phyloP scores from a whole-genome alignment of 1,139 yeast genomes.

The Geotrichum carabidarum region DNA sequence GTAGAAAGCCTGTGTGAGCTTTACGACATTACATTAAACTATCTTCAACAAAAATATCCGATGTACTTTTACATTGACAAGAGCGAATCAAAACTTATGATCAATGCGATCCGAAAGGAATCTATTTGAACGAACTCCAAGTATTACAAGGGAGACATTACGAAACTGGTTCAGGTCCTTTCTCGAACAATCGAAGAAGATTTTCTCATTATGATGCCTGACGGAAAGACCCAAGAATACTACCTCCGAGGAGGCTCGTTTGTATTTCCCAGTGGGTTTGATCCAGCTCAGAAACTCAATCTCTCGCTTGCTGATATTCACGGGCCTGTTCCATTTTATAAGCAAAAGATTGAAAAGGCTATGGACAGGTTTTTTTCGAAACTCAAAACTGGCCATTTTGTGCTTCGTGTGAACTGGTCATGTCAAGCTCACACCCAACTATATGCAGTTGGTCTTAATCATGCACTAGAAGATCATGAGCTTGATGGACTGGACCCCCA shows the following conservation, averaged over 20 bases:
- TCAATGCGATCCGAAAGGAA: conserved; percentile 45
- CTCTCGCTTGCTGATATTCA: conserved; percentile 43
- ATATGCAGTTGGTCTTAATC: conserved; percentile 51
- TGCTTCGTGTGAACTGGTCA: conserved; percentile 58
- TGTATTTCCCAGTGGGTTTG: conserved; percentile 72
- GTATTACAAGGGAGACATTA: conserved; percentile 26
- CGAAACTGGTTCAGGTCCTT: conserved; percentile 42
- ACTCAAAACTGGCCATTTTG: conserved; percentile 48
- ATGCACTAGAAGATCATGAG: conserved; percentile 38
- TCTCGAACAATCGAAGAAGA: conserved; percentile 61
- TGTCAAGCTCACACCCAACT: conserved; percentile 52
- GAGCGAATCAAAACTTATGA: conserved; percentile 29
- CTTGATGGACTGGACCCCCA: conserved; percentile 37
- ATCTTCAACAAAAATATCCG: conserved; percentile 55
- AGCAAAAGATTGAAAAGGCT: conserved; percentile 48
- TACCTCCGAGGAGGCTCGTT: conserved; percentile 59
- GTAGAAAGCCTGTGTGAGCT: conserved; percentile 52
- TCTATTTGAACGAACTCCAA: conserved; percentile 37
- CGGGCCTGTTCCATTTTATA: conserved; percentile 60
- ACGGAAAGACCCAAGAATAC: conserved; percentile 55
- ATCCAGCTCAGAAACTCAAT: conserved; percentile 52
- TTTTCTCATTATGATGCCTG: conserved; percentile 53
- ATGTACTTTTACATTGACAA: conserved; percentile 43
- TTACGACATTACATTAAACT: conserved; percentile 48
- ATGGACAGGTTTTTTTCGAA: conserved; percentile 60